Base-by-base conservation (phyloP, 352 stramenopile genomes). In the Sclerospora graminicola region DNA sequence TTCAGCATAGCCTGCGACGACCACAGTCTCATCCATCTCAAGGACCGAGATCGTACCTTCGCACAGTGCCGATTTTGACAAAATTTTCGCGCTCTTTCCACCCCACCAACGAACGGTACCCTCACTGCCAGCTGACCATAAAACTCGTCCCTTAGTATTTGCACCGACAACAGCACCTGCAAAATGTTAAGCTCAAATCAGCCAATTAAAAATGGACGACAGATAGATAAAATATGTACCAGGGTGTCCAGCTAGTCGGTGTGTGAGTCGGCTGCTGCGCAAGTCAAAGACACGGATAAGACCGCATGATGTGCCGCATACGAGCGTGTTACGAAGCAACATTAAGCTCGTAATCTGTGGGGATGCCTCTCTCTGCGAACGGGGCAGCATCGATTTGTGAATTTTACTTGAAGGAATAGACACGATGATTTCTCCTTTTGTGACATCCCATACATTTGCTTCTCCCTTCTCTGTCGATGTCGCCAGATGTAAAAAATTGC, bases 251-350 rank as follows among this genome's bases (percentile, higher is more conserved):
- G 75, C 77, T 21, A 94, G 69, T 21, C 82, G 74, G 42, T 94
- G 82, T 11, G 76, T 90, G 8, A 94, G 60, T 13, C 78, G 66
- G 16, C 71, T 75, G 41, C 73, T 90, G 34, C 82, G 72, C 32
- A 90, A 55, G 34, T 94, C 82, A 51, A 90, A 94, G 18, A 94
- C 79, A 15, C 82, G 77, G 32, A 94, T 90, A 45, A 94, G 81
- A 13, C 82, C 82, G 26, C 62, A 82, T 9, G 82, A 91, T n/a
- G 82, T 94, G 15, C 82, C 82, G 48, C 77, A 89, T 15, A 94
- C 77, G 4, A 94, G 53, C 6, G 79, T 94, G 54, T 89, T 91
- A 23, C 82, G 79, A 42, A 90, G 78, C 23, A 94, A 46, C 79
- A 94, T 94, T 9, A 94, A 45, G 23, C 75, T 91, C n/a, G 76